These are phyloP conservation scores for Sugiyamaella lignohabitans DNA, from an alignment of 805 yeast species.

Conservation along the genomic window DNA sequence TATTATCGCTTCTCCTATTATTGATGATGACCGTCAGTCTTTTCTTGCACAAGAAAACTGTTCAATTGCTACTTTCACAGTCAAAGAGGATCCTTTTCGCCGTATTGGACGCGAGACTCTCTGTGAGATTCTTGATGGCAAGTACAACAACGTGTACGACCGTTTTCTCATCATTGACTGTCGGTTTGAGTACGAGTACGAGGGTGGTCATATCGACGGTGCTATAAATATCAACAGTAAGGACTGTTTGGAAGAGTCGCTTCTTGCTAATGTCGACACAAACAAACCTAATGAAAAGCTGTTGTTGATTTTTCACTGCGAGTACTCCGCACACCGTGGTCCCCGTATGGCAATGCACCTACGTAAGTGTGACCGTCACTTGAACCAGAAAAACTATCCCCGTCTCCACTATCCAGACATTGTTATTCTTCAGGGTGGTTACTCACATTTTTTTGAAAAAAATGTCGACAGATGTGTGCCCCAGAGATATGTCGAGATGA, in stretches of 20 bases:
- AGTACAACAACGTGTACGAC: conserved; percentile 46
- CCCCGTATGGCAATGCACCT: conserved; percentile 86
- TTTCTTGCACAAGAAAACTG: conserved; percentile 21
- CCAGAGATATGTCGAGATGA: conserved; percentile 81
- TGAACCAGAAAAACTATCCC: conserved; percentile 74
- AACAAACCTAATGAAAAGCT: conserved; percentile 30
- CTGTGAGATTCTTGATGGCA: conserved; percentile 52
- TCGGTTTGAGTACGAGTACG: conserved; percentile 84
- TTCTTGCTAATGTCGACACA: conserved; percentile 35
- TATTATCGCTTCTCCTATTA: conserved; percentile 6
- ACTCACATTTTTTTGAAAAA: conserved; percentile 63
- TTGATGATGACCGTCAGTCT: conserved; percentile 20
- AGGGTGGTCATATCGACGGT: conserved; percentile 86
- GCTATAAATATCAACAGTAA: conserved; percentile 74
- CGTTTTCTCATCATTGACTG: conserved; percentile 69
- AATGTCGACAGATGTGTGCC: conserved; percentile 61
- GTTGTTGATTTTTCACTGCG: conserved; percentile 85
- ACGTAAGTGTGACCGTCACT: conserved; percentile 71
- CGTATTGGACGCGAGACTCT: conserved; percentile 57
- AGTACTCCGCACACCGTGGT: conserved; percentile 88
- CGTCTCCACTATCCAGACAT: conserved; percentile 81
- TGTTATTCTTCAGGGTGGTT: conserved; percentile 85
- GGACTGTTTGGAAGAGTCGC: conserved; percentile 54
- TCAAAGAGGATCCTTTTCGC: conserved; percentile 58
- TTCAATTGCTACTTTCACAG: conserved; percentile 38